Evolutionary conservation across 306 rosid species (phyloP).

Genomic region (Malus domestica): DNA sequence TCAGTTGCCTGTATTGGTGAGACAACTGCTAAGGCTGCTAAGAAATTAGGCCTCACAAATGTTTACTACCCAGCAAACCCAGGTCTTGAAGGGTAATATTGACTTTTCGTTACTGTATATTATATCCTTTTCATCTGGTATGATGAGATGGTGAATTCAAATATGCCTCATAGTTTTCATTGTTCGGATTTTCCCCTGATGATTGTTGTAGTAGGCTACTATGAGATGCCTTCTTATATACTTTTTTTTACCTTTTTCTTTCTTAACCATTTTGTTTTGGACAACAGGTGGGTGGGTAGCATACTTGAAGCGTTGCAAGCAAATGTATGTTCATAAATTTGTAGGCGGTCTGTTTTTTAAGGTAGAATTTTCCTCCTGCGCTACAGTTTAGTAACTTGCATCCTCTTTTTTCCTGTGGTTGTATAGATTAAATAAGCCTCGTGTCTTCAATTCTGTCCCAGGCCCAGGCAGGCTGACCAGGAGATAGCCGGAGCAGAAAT

Average conservation of each 20-base stretch:
- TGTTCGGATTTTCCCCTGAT: neutral
- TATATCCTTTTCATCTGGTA: neutral
- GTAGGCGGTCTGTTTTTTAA: conserved; percentile 12
- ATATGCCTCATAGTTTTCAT: neutral
- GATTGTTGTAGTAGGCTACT: neutral
- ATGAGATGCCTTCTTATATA: neutral
- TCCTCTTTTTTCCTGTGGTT: neutral
- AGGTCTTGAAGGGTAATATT: conserved; percentile 86
- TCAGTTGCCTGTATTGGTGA: conserved; percentile 93
- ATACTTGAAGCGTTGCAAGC: conserved; percentile 68
- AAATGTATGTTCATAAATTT: conserved; percentile 18
- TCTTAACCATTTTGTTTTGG: neutral
- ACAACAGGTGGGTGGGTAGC: conserved; percentile 85
- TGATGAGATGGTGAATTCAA: neutral
- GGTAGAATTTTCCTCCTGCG: conserved; percentile 21
- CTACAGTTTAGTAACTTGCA: neutral
- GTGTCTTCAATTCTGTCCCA: conserved; percentile 5
- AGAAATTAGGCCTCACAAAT: conserved; percentile 67
- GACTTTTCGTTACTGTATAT: neutral
- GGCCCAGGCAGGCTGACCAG: neutral
- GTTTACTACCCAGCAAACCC: conserved; percentile 73
- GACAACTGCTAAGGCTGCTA: conserved; percentile 80
- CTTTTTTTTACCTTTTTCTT: neutral
- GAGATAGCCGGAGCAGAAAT: neutral
- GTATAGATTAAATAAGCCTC: neutral